Conservation (phyloP, 306 rosid genomes). For the Amphicarpaea edgeworthii region DNA sequence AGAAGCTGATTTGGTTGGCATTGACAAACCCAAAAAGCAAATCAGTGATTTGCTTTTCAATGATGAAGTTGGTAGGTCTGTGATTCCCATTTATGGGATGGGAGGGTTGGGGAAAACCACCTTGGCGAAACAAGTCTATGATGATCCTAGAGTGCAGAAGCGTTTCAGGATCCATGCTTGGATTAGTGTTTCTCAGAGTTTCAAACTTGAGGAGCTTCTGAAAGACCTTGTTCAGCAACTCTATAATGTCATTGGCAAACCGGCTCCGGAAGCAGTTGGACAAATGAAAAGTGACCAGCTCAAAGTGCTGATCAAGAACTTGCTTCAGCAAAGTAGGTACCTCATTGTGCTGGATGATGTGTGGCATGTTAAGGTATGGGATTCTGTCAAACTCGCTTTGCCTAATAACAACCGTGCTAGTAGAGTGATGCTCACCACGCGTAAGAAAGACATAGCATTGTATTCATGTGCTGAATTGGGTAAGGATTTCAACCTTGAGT, state of each 20-base stretch:
- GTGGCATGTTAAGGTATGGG: conserved; percentile 59
- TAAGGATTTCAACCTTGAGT: conserved; percentile 50
- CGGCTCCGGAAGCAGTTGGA: conserved; percentile 53
- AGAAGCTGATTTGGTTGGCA: conserved; percentile 71
- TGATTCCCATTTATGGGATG: conserved; percentile 62
- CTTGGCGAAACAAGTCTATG: conserved; percentile 62
- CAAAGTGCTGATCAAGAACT: conserved; percentile 48
- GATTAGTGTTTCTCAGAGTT: conserved; percentile 52
- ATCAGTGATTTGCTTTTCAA: conserved; percentile 52
- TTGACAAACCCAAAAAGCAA: conserved; percentile 58
- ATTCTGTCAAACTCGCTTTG: conserved; percentile 54
- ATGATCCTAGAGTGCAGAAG: conserved; percentile 57
- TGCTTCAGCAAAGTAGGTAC: conserved; percentile 56
- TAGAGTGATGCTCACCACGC: conserved; percentile 63
- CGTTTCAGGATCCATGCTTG: conserved; percentile 62
- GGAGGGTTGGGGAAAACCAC: conserved; percentile 72
- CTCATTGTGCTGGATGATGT: conserved; percentile 64
- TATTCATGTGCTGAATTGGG: conserved; percentile 48
- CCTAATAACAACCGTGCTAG: conserved; percentile 55
- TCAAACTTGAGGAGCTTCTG: conserved; percentile 48
- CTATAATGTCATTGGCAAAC: conserved; percentile 52
- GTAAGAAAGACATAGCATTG: conserved; percentile 55
- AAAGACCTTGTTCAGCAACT: conserved; percentile 60
- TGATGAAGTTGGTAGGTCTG: conserved; percentile 51
- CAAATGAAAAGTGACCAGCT: conserved; percentile 49